Evolutionary conservation across 805 yeast genomes (phyloP), one percentile per base, ranked within the genome.

Genomic region (Metschnikowia koreensis): DNA sequence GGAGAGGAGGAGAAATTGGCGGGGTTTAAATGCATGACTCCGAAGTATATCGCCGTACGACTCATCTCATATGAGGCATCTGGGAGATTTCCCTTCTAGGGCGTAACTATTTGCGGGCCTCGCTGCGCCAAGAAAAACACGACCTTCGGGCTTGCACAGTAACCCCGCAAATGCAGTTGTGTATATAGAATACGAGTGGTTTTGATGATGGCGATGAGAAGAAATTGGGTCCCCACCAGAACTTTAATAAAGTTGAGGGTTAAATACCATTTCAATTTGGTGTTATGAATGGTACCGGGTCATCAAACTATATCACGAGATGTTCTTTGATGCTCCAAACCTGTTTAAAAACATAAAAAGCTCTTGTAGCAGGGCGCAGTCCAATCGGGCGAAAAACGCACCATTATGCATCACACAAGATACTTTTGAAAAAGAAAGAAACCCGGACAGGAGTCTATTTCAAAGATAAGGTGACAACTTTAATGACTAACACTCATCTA

Each of bases 101-200:
- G 50, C 50, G 41, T 41, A 41, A 47, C 50, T 36, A 46, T 33
- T 34, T 11, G 34, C 38, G 34, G 36, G 39, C 45, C 39, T 48
- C 42, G 44, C 48, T 15, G n/a, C 9, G 52, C 52, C 52, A 50
- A 50, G 52, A 50, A 50, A 49, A n/a, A n/a, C 13, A 8, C 15
- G 10, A 22, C 33, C 28, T 39, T 43, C 34, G 48, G 52, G 52
- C 52, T 41, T 50, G 52, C 52, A 50, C 48, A 41, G 10, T 22
- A 45, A 38, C 48, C 48, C 48, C 52, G 38, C 52, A 39, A 22
- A 44, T 15, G 44, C 36, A 41, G 44, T 34, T 41, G 16, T 12
- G 36, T 31, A 41, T 10, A 27, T 16, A 41, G 44, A 41, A 9
- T 22, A 7, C 22, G 28, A 31, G 34, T 12, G 6, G 12, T 31